Conservation (phyloP, 345 rosid species). For the Bretschneidera sinensis region DNA sequence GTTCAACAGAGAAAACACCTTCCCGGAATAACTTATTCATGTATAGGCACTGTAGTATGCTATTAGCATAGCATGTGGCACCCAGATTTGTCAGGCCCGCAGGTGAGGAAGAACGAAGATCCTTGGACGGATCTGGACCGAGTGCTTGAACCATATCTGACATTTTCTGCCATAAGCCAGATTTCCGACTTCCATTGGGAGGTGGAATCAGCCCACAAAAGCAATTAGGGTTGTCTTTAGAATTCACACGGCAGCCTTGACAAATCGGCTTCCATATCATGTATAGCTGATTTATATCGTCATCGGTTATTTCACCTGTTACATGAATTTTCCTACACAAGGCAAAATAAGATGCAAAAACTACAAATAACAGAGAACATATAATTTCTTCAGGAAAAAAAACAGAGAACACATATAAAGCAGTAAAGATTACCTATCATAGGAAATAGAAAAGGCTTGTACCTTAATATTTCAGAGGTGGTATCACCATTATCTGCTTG, state of each 20-base stretch:
- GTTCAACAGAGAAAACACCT: slow-evolving; percentile 81
- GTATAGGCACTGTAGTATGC: slow-evolving; percentile 88
- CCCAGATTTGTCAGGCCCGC: slow-evolving; percentile 93
- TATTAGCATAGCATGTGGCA: slow-evolving; percentile 97
- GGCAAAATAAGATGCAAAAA: slow-evolving; percentile 1
- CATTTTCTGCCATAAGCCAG: slow-evolving; percentile 91
- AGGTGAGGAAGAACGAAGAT: slow-evolving; percentile 71
- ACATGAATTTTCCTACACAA: slow-evolving; percentile 69
- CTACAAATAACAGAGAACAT: slow-evolving; percentile 2
- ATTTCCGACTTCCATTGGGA: slow-evolving; percentile 70
- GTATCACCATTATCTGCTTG: slow-evolving; percentile 39
- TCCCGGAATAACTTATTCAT: slow-evolving; percentile 79
- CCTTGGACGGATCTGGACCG: slow-evolving; percentile 66
- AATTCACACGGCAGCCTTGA: slow-evolving; percentile 91
- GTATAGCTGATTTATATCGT: slow-evolving; percentile 64
- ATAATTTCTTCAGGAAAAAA: neutral
- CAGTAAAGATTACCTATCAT: neutral
- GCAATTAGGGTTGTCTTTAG: slow-evolving; percentile 92
- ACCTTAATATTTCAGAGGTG: slow-evolving; percentile 57
- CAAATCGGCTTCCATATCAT: slow-evolving; percentile 73
- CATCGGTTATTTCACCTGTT: slow-evolving; percentile 49
- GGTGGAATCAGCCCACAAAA: slow-evolving; percentile 87
- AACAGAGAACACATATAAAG: neutral
- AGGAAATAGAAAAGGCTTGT: slow-evolving; percentile 1
- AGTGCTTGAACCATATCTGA: slow-evolving; percentile 57